Percentiles rank a stretch among this genome's conserved stretches.
Conservation (phyloP, 129 eudicot genomes). For the Artemisia annua region DNA sequence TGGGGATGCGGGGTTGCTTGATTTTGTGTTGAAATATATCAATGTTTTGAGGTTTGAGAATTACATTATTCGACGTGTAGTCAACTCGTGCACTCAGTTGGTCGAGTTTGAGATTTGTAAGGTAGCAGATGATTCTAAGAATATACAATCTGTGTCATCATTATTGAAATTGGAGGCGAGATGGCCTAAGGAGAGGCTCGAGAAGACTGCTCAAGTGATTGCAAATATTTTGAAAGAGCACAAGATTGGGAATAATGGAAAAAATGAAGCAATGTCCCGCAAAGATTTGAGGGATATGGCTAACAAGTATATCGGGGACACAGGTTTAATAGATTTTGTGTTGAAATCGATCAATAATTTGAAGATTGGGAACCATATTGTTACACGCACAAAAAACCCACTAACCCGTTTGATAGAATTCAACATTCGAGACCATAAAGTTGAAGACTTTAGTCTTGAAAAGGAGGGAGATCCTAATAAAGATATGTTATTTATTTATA, state of each 20-base stretch:
- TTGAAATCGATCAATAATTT: conserved; percentile 45
- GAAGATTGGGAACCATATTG: conserved; percentile 39
- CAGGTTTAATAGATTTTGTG: conserved; percentile 59
- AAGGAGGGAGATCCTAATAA: conserved; percentile 33
- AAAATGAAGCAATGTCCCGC: conserved; percentile 45
- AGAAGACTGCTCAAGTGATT: conserved; percentile 53
- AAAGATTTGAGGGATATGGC: conserved; percentile 56
- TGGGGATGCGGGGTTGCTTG: conserved; percentile 79
- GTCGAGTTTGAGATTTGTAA: conserved; percentile 59
- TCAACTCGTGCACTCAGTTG: conserved; percentile 42
- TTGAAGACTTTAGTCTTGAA: conserved; percentile 23
- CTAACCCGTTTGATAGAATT: conserved; percentile 49
- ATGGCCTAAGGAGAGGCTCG: conserved; percentile 52
- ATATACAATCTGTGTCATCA: conserved; percentile 30
- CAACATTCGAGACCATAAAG: conserved; percentile 29
- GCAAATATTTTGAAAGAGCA: conserved; percentile 43
- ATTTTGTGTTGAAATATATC: conserved; percentile 73
- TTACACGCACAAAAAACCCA: conserved; percentile 48
- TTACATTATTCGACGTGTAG: conserved; percentile 43
- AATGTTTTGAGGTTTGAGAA: conserved; percentile 49
- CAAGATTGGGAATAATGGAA: conserved; percentile 26
- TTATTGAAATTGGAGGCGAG: conserved; percentile 40
- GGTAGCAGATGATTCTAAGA: conserved; percentile 23
- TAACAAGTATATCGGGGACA: conserved; percentile 46
- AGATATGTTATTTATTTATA: conserved; percentile 53